Percentiles rank a stretch among this genome's conserved stretches.
Evolutionary conservation across 495 filamentous ascomycete genomes (phyloP).

Genomic region (Tuber magnatum): DNA sequence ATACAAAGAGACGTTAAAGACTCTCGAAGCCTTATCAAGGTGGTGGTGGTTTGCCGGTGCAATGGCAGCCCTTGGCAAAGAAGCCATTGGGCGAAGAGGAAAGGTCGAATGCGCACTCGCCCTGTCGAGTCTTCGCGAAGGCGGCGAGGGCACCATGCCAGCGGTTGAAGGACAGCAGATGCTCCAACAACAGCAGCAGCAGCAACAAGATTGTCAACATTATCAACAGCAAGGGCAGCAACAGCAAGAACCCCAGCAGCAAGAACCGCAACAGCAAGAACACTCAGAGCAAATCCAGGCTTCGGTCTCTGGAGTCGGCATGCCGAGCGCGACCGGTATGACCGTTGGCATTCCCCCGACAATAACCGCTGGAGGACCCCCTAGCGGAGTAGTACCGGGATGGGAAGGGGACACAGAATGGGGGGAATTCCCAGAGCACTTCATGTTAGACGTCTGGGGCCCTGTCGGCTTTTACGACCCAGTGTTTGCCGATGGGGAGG

Average conservation of each 20-base stretch:
- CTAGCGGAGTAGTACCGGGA: background rate
- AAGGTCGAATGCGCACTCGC: slow-evolving; percentile 30
- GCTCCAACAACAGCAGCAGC: background rate
- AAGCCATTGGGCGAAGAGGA: slow-evolving; percentile 25
- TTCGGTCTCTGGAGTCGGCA: background rate
- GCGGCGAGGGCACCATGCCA: slow-evolving; percentile 8
- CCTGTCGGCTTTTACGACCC: background rate
- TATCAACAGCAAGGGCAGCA: background rate
- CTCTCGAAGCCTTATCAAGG: slow-evolving; percentile 21
- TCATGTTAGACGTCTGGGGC: background rate
- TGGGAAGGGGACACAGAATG: background rate
- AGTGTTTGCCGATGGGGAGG: background rate
- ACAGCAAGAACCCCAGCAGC: background rate
- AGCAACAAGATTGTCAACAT: background rate
- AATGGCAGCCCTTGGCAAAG: slow-evolving; percentile 33
- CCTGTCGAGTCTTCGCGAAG: slow-evolving; percentile 24
- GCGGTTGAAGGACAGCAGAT: background rate
- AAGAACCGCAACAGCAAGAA: background rate
- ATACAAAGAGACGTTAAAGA: slow-evolving; percentile 23
- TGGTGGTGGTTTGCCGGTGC: slow-evolving; percentile 40
- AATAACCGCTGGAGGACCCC: background rate
- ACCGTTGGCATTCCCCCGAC: background rate
- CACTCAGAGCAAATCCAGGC: background rate
- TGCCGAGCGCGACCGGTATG: background rate
- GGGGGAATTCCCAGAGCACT: background rate